These are phyloP conservation scores for Globisporangium recalcitrans DNA, from an alignment of 352 stramenopile species.

Conservation along the genomic window DNA sequence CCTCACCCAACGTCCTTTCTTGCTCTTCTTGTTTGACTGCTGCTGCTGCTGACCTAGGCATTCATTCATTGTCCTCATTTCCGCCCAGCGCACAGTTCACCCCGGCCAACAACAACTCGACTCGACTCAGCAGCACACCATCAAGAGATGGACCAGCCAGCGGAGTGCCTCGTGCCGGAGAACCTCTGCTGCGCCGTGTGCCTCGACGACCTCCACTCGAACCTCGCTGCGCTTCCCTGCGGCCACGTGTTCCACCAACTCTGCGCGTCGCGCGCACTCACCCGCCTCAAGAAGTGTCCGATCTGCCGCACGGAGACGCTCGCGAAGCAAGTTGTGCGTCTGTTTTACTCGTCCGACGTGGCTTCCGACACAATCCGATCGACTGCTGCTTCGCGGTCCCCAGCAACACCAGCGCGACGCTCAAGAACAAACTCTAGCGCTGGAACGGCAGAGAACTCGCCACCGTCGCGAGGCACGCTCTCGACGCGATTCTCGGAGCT, in stretches of 20 bases:
- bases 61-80: neutral
- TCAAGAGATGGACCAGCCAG: neutral
- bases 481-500: conserved; percentile 22
- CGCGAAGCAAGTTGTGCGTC: conserved; percentile 14
- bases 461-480: neutral
- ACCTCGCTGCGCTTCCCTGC: conserved; percentile 28
- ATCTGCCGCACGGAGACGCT: conserved; percentile 28
- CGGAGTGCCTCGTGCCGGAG: neutral
- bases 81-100: neutral
- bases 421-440: neutral
- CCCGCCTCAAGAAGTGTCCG: conserved; percentile 20
- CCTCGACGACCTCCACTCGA: conserved; percentile 28
- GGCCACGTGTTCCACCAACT: conserved; percentile 41
- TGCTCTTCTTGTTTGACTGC: neutral
- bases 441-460: neutral
- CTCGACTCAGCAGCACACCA: neutral
- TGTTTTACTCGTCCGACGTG: conserved; percentile 26
- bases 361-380: neutral
- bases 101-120: neutral
- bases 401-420: neutral
- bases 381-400: neutral
- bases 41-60: neutral
- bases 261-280: conserved; percentile 25
- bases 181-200: conserved; percentile 31
- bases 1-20: conserved; percentile 4